Evolutionary conservation across 208 protist genomes (phyloP).

Genomic region (Leishmania lainsoni): DNA sequence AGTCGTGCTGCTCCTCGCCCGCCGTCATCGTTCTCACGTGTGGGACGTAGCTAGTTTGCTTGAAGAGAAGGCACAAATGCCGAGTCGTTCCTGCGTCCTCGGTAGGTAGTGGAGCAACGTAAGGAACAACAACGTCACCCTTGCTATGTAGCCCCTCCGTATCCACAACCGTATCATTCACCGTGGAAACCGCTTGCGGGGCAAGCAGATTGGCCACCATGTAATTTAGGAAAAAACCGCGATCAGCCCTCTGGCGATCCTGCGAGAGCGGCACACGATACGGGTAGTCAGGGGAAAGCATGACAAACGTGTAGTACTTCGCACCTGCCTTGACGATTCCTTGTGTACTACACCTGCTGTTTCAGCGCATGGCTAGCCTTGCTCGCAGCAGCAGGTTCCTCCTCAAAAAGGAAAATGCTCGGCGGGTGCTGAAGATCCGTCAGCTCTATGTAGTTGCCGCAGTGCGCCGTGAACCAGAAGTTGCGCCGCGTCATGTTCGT

Average conservation of each 20-base stretch:
- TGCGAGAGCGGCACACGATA: conserved; percentile 66
- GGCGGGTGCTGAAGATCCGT: conserved; percentile 85
- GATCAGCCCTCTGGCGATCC: conserved; percentile 34
- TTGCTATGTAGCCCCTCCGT: conserved; percentile 22
- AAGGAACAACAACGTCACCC: conserved; percentile 81
- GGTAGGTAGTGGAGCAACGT: conserved; percentile 85
- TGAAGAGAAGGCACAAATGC: conserved; percentile 85
- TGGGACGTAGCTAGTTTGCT: conserved; percentile 47
- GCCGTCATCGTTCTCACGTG: conserved; percentile 34
- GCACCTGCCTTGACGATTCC: background rate
- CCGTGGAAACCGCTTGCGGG: conserved; percentile 1
- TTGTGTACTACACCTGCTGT: background rate
- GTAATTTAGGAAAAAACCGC: conserved; percentile 90
- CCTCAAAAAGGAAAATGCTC: conserved; percentile 75
- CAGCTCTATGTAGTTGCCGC: conserved; percentile 91
- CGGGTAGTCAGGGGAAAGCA: conserved; percentile 90
- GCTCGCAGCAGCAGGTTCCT: conserved; percentile 5
- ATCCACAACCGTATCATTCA: conserved; percentile 20
- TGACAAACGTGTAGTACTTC: conserved; percentile 78
- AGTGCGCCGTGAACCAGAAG: conserved; percentile 92
- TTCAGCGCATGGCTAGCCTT: background rate
- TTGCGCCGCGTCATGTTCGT: conserved; percentile 64
- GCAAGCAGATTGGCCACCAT: conserved; percentile 78
- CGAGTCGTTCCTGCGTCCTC: conserved; percentile 89
- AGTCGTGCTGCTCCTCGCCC: conserved; percentile 49